Percentiles rank a stretch among this genome's conserved stretches.
phyloP scores from a whole-genome alignment of 1,284 basidiomycete genomes.

The Papiliotrema laurentii region DNA sequence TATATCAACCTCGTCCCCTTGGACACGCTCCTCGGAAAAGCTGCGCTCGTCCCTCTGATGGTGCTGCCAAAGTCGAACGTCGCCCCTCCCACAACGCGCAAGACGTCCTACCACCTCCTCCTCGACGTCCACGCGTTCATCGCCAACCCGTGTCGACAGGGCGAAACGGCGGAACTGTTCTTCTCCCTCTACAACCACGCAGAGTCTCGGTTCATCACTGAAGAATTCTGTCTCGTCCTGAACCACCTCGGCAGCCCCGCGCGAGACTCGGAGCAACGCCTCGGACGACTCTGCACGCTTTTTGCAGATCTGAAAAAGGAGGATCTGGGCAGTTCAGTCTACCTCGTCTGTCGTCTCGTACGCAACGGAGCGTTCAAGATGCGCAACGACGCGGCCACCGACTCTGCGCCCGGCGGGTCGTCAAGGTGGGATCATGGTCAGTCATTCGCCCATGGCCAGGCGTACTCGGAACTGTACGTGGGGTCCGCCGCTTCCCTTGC shows the following conservation, averaged over 20 bases:
- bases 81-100: not conserved
- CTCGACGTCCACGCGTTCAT: conserved; percentile 88
- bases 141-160: conserved; percentile 79
- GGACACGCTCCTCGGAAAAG: conserved; percentile 36
- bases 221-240: conserved; percentile 85
- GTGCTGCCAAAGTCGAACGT: too few species aligned
- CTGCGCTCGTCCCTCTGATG: not conserved
- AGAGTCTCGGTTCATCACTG: conserved; percentile 78
- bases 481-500: conserved; percentile 20
- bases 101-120: conserved; percentile 69
- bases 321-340: conserved; percentile 78
- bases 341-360: conserved; percentile 84
- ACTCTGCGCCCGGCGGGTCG: conserved; percentile 10
- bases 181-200: conserved; percentile 88
- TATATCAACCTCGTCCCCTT: conserved; percentile 62
- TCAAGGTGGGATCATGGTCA: too few species aligned
- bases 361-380: conserved; percentile 82
- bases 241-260: conserved; percentile 87
- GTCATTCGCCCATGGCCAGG: conserved; percentile 1
- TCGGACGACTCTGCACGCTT: conserved; percentile 66
- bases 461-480: conserved; percentile 8
- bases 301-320: conserved; percentile 83
- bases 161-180: conserved; percentile 87
- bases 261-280: conserved; percentile 56
- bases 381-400: conserved; percentile 10